A percentile compares a stretch with the other conserved stretches of the same genome.
Evolutionary conservation across 2,329 filamentous ascomycete species (phyloP).

Genomic region (Ceratocystis papillata): DNA sequence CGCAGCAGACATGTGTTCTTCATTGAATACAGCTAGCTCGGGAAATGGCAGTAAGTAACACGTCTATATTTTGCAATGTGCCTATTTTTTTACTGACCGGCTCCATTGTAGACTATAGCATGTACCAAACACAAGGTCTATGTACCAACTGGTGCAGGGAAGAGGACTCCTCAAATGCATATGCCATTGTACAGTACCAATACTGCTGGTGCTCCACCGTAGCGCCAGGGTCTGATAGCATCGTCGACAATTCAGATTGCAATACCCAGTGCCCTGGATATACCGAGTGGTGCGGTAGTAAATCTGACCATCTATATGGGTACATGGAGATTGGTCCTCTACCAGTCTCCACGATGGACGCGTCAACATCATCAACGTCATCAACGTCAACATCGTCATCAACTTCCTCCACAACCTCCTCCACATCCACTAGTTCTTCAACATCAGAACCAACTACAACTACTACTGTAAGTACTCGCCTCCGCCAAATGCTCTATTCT

Average conservation of each 20-base stretch:
- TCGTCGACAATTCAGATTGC: constrained; percentile 41
- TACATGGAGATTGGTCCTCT: constrained; percentile 47
- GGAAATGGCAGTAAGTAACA: constrained; percentile 34
- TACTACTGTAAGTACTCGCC: constrained; percentile 14
- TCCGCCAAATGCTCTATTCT: background rate
- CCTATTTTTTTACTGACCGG: constrained; percentile 15
- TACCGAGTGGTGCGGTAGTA: constrained; percentile 54
- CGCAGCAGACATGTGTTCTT: constrained; percentile 27
- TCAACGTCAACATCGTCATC: constrained; percentile 11
- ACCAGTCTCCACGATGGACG: constrained; percentile 18
- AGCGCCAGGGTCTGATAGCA: constrained; percentile 40
- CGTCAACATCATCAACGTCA: constrained; percentile 6
- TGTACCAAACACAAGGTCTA: constrained; percentile 58
- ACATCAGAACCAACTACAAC: constrained; percentile 26
- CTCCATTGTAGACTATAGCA: constrained; percentile 38
- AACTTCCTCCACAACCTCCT: constrained; percentile 25
- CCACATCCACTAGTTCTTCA: constrained; percentile 27
- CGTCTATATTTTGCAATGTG: no score
- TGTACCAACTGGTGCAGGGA: constrained; percentile 50
- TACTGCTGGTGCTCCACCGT: constrained; percentile 68
- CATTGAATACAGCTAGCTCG: constrained; percentile 34
- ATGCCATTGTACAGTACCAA: constrained; percentile 54
- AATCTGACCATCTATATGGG: constrained; percentile 46
- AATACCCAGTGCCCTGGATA: constrained; percentile 56
- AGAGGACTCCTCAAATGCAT: constrained; percentile 42